A percentile compares a stretch with the other conserved stretches of the same genome.
Evolutionary conservation across 2,329 filamentous ascomycete species (phyloP).

Genomic region (Didymellaceae sp.): DNA sequence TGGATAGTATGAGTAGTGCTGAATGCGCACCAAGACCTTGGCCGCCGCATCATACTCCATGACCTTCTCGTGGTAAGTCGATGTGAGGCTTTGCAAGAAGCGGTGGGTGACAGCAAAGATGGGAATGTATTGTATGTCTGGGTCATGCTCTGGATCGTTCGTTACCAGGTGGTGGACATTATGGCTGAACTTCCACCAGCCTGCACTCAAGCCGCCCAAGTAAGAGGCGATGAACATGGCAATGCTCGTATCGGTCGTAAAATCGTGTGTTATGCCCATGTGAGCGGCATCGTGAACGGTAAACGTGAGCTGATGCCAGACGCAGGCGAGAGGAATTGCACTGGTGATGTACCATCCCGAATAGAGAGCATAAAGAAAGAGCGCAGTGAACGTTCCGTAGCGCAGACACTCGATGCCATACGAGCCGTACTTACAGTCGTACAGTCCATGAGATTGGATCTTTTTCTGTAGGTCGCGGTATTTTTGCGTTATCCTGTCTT

Average conservation of each 20-base stretch:
- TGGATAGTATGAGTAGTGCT: slow-evolving; percentile 73
- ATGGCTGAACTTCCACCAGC: slow-evolving; percentile 97
- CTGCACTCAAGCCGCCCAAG: slow-evolving; percentile 84
- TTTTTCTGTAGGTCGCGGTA: slow-evolving; percentile 79
- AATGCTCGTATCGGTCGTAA: slow-evolving; percentile 80
- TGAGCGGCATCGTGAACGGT: slow-evolving; percentile 94
- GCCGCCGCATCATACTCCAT: slow-evolving; percentile 69
- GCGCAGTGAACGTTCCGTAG: slow-evolving; percentile 70
- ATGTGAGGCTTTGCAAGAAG: slow-evolving; percentile 69
- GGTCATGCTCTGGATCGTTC: slow-evolving; percentile 93
- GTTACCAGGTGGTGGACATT: slow-evolving; percentile 98
- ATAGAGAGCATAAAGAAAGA: slow-evolving; percentile 61
- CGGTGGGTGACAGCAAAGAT: slow-evolving; percentile 71
- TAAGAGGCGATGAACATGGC: slow-evolving; percentile 92
- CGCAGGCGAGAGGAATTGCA: slow-evolving; percentile 75
- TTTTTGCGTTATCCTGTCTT: slow-evolving; percentile 76
- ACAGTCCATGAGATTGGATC: slow-evolving; percentile 77
- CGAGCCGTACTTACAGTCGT: slow-evolving; percentile 80
- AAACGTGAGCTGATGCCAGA: slow-evolving; percentile 97
- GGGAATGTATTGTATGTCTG: slow-evolving; percentile 82
- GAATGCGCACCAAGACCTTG: slow-evolving; percentile 65
- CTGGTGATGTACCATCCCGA: slow-evolving; percentile 61
- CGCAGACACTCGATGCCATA: slow-evolving; percentile 78
- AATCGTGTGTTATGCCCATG: slow-evolving; percentile 95
- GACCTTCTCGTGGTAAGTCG: slow-evolving; percentile 69